Base-by-base conservation (phyloP, 805 yeast species). In the Candida yuanshanica region DNA sequence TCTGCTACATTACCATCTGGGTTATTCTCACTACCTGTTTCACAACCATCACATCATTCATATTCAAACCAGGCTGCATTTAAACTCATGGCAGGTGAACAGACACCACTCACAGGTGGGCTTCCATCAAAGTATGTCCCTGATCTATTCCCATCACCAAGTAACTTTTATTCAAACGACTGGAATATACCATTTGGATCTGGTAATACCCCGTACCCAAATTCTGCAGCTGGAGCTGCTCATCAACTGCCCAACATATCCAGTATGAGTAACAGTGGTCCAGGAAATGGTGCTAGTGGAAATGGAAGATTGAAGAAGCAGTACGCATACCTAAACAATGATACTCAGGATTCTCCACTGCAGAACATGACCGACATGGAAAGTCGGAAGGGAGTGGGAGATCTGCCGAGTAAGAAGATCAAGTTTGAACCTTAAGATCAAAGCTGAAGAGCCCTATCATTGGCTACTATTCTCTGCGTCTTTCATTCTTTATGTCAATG, bases 131-230 rank as follows among this genome's bases (percentile, higher is more conserved):
- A 83, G 38, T 85, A 79, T 51, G 77, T 83, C 33, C 73, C 73
- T 44, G 95, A 85, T 51, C 66, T 82, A 56, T 78, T 86, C 52
- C 90, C 89, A 23, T 83, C 91, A 6, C 96, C 96, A 0, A 75
- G 80, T n/a, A 83, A 76, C 47, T 79, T 80, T 50, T 85, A 83
- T 52, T 75, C 79, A 7, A 70, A 77, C 40, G 81, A 76, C 35
- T 77, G 81, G 81, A 66, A 65, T 37, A 62, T 69, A 12, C 70
- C 74, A 10, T 69, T 65, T 54, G 73, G 74, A 5, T 56, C 67
- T 2, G 64, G 64, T 10, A 50, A 42, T 11, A 68, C 74, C 2
- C 72, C 73, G 12, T 46, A 60, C 14, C 62, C 68, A 1, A 49
- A 62, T 7, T 53, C 64, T 10, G 60, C 63, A 7, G 34, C 14